These are phyloP conservation scores for Penicillium decumbens DNA, from an alignment of 2,329 filamentous ascomycete genomes.

Conservation along the genomic window DNA sequence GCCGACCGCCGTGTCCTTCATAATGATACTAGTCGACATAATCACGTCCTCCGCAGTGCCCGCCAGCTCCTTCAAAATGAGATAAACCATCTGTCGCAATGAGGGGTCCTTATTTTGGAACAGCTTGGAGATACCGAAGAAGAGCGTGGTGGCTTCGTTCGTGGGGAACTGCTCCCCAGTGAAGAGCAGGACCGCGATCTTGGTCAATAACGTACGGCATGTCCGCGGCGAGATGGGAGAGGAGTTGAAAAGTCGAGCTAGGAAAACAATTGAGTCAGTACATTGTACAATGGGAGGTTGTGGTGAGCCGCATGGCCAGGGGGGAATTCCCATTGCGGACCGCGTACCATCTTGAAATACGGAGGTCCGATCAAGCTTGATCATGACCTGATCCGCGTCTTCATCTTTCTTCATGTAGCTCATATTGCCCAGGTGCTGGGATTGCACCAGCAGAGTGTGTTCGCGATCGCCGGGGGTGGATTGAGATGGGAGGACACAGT, in stretches of 20 bases:
- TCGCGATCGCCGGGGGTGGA: constrained; percentile 20
- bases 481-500: constrained; percentile 20
- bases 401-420: constrained; percentile 99
- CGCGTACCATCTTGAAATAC: constrained; percentile 94
- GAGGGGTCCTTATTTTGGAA: constrained; percentile 99
- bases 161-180: constrained; percentile 95
- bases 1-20: constrained; percentile 97
- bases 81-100: constrained; percentile 96
- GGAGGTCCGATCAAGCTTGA: constrained; percentile 95
- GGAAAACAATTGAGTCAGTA: constrained; percentile 16
- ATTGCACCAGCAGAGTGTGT: constrained; percentile 29
- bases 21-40: constrained; percentile 99
- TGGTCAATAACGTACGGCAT: constrained; percentile 96
- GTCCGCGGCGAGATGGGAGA: constrained; percentile 93
- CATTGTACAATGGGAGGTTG: constrained; percentile 3
- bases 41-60: constrained; percentile 97
- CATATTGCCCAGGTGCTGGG: constrained; percentile 53
- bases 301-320: constrained; percentile 20
- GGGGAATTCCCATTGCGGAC: constrained; percentile 20
- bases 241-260: constrained; percentile 95
- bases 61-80: constrained; percentile 96
- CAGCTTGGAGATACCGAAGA: constrained; percentile 98
- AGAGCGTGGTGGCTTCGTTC: constrained; percentile 94
- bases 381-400: constrained; percentile 86
- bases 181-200: constrained; percentile 93